Evolutionary conservation across 768 basidiomycete species (phyloP).

Genomic region (Lactifluus subvellereus): DNA sequence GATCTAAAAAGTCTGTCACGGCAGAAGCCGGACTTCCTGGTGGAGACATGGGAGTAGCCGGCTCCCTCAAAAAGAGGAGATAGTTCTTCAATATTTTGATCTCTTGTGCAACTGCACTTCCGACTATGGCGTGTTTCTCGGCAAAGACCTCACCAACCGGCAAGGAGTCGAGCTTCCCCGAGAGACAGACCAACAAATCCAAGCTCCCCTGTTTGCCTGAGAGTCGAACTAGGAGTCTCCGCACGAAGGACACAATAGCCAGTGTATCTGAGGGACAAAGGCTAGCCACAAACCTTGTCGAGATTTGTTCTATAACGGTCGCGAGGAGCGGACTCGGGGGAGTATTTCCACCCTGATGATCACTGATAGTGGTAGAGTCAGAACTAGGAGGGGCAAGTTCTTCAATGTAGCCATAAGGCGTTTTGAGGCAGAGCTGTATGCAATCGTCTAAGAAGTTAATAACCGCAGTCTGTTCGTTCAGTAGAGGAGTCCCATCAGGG

Average conservation of each 20-base stretch:
- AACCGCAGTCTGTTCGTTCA: slow-evolving; percentile 51
- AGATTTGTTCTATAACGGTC: slow-evolving; percentile 73
- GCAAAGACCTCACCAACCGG: slow-evolving; percentile 32
- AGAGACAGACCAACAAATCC: slow-evolving; percentile 33
- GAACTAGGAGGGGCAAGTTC: slow-evolving; percentile 41
- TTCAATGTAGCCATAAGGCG: slow-evolving; percentile 83
- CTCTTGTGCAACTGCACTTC: slow-evolving; percentile 41
- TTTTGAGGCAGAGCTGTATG: slow-evolving; percentile 71
- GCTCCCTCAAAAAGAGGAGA: slow-evolving; percentile 32
- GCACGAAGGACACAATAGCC: slow-evolving; percentile 55
- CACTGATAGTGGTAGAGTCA: slow-evolving; percentile 10
- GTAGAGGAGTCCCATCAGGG: slow-evolving; percentile 48
- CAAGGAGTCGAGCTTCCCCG: slow-evolving; percentile 36
- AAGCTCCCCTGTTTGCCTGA: slow-evolving; percentile 48
- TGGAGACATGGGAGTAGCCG: not conserved
- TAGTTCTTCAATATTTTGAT: slow-evolving; percentile 36
- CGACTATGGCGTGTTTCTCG: slow-evolving; percentile 27
- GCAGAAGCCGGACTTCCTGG: slow-evolving; percentile 25
- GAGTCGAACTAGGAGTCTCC: slow-evolving; percentile 57
- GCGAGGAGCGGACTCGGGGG: slow-evolving; percentile 70
- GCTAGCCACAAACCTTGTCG: slow-evolving; percentile 55
- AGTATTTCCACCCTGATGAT: slow-evolving; percentile 28
- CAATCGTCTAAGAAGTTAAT: slow-evolving; percentile 81
- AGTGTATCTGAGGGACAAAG: slow-evolving; percentile 54
- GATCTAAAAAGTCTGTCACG: slow-evolving; percentile 41